Base-by-base conservation (phyloP, 192 early-diverging fungal species). In the Umbelopsis sp. region DNA sequence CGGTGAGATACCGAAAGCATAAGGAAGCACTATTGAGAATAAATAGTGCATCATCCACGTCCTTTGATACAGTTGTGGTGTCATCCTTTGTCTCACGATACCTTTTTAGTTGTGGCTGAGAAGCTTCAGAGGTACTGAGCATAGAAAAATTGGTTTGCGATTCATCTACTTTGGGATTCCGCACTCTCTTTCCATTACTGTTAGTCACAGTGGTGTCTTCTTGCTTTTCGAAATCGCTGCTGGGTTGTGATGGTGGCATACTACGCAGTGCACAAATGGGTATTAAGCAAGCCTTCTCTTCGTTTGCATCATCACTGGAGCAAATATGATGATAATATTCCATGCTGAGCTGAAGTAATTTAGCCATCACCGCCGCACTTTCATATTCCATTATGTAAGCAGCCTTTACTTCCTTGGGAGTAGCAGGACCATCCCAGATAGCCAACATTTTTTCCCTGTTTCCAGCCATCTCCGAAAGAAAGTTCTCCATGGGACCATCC, bases 1-100 rank as follows among this genome's bases (percentile, higher is more conserved):
- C 71, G 10, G 70, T 68, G 22, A 73, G 53, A 73, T 73, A 71
- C 4, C 68, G 67, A 34, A 78, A 51, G n/a, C 76, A 78, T 16
- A 73, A 68, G 20, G 71, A 68, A 8, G 76, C 76, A 34, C 66
- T 70, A 16, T 72, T 73, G 2, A 78, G 31, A 8, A 78, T 66
- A 16, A 66, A 69, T 32, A 78, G 38, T 8, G 76, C 76, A 29
- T 73, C 59, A 52, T 78, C 77, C 32, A 52, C 34, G 22, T 52
- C 68, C 31, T 62, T 62, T 14, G 56, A 32, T 41, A 41, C 8
- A 26, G 31, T 34, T 3, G 26, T 29, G 8, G 17, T 62, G 56
- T 32, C 24, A 45, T 25, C 47, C 4, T 17, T 24, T 7, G 25
- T 16, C 14, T 41, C 34, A 2, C 21, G 45, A 17, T 29, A 45